A percentile compares a stretch with the other conserved stretches of the same genome.
Evolutionary conservation across 768 basidiomycete genomes (phyloP).

Genomic region (Xanthoconium stramineum): DNA sequence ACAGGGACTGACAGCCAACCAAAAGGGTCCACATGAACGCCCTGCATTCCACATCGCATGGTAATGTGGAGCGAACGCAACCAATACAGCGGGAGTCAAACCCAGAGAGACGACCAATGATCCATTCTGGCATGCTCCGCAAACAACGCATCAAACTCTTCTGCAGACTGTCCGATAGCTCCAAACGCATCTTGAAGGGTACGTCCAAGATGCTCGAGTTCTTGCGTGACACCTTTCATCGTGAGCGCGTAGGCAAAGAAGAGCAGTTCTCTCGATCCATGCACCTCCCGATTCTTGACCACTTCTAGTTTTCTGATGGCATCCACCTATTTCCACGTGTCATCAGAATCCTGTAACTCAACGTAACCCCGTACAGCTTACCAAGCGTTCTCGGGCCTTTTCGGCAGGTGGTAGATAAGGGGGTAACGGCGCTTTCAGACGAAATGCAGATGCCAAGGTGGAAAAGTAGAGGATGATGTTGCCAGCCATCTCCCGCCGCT

Average conservation of each 20-base stretch:
- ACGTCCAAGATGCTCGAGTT: conserved; percentile 78
- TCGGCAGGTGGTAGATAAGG: conserved; percentile 96
- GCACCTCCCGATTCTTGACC: conserved; percentile 78
- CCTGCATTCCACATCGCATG: conserved; percentile 4
- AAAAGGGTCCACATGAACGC: conserved; percentile 1
- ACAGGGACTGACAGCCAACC: conserved; percentile 1
- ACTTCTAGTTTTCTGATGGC: conserved; percentile 84
- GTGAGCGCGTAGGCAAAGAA: conserved; percentile 94
- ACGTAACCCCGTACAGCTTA: conserved; percentile 31
- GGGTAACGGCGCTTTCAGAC: conserved; percentile 88
- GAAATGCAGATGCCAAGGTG: conserved; percentile 72
- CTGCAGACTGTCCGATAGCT: conserved; percentile 78
- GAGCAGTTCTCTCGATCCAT: conserved; percentile 80
- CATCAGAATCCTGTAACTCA: not conserved
- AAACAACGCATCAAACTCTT: conserved; percentile 84
- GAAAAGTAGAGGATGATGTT: conserved; percentile 92
- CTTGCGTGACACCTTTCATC: conserved; percentile 91
- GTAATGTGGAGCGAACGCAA: not conserved
- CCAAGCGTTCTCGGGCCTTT: conserved; percentile 74
- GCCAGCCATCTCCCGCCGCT: conserved; percentile 91
- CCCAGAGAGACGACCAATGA: conserved; percentile 9
- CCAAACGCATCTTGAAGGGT: conserved; percentile 90
- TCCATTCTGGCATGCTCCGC: conserved; percentile 12
- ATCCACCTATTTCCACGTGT: conserved; percentile 50
- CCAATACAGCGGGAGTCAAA: conserved; percentile 1